These are phyloP conservation scores for Endothia cerciana DNA, from an alignment of 2,329 filamentous ascomycete genomes.

Conservation along the genomic window DNA sequence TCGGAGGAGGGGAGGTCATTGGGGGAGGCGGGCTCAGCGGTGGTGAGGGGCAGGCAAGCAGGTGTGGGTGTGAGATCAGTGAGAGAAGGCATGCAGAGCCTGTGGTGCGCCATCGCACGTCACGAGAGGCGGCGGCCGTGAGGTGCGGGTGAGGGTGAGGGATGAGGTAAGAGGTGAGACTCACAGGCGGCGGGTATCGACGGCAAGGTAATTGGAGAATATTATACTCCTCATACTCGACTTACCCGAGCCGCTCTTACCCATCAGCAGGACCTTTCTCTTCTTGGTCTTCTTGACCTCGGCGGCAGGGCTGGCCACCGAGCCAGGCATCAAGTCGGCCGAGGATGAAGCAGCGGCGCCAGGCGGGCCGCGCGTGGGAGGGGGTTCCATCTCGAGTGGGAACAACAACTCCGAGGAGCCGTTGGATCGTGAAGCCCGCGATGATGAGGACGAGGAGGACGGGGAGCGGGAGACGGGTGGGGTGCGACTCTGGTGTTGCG, in stretches of 20 bases:
- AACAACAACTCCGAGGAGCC: constrained; percentile 3
- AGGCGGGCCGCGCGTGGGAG: constrained; percentile 12
- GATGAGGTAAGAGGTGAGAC: constrained; percentile 33
- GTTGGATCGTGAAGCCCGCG: neutral
- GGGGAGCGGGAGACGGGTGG: neutral
- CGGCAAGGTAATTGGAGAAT: constrained; percentile 98
- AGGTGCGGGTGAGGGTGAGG: neutral
- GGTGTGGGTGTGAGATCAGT: neutral
- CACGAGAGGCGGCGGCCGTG: too few relatives aligned
- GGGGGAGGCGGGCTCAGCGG: too few relatives aligned
- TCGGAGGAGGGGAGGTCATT: neutral
- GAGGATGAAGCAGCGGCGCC: constrained; percentile 26
- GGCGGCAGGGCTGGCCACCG: constrained; percentile 36
- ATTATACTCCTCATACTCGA: constrained; percentile 99
- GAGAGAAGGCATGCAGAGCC: neutral
- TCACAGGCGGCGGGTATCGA: constrained; percentile 84
- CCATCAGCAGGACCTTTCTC: constrained; percentile 88
- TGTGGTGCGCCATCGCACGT: too few relatives aligned
- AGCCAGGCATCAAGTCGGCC: constrained; percentile 37
- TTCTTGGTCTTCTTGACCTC: constrained; percentile 74
- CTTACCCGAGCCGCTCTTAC: constrained; percentile 96
- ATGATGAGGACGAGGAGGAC: neutral
- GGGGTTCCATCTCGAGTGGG: constrained; percentile 19
- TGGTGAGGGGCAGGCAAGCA: too few relatives aligned
- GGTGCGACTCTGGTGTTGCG: neutral